A percentile compares a stretch with the other conserved stretches of the same genome.
These are phyloP conservation scores for Phytophthora pini DNA, from an alignment of 352 stramenopile species.

Conservation along the genomic window DNA sequence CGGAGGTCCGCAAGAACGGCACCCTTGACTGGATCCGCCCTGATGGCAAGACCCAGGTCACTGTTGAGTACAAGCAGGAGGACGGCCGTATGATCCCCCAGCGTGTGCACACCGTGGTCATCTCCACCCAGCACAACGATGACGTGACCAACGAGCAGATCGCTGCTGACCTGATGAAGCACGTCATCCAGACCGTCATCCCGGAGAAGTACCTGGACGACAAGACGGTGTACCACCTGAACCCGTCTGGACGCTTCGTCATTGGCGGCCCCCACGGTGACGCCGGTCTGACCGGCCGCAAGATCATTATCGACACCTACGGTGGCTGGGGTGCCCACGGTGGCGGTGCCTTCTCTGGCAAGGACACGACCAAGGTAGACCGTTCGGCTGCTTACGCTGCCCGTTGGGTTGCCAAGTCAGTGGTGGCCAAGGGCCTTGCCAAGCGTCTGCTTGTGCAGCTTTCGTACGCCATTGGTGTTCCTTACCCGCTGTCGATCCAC, in stretches of 20 bases:
- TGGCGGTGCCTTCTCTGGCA: slow-evolving; percentile 98
- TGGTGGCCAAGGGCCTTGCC: slow-evolving; percentile 96
- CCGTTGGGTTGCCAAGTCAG: slow-evolving; percentile 98
- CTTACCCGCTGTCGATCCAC: slow-evolving; percentile 97
- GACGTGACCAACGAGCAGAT: slow-evolving; percentile 99
- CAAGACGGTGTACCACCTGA: slow-evolving; percentile 99
- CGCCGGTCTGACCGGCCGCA: slow-evolving; percentile 98
- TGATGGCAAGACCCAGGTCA: slow-evolving; percentile 99
- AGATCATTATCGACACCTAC: slow-evolving; percentile 99
- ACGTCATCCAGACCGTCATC: slow-evolving; percentile 99
- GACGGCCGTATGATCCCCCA: slow-evolving; percentile 95
- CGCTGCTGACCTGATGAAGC: slow-evolving; percentile 97
- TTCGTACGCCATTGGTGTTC: slow-evolving; percentile 98
- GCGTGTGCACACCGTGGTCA: slow-evolving; percentile 99
- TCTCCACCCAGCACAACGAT: slow-evolving; percentile 99
- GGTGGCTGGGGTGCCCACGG: slow-evolving; percentile 99
- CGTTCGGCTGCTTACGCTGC: slow-evolving; percentile 98
- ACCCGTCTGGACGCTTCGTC: slow-evolving; percentile 98
- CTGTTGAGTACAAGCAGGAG: slow-evolving; percentile 98
- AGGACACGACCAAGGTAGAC: slow-evolving; percentile 99
- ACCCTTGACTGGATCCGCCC: slow-evolving; percentile 98
- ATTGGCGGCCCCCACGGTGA: slow-evolving; percentile 99
- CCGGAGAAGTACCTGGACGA: slow-evolving; percentile 99
- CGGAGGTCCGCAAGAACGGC: slow-evolving; percentile 99
- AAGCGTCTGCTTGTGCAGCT: slow-evolving; percentile 97